A percentile compares a stretch with the other conserved stretches of the same genome.
phyloP scores from a whole-genome alignment of 2,329 filamentous ascomycete species.

The Pseudogymnoascus sp. region DNA sequence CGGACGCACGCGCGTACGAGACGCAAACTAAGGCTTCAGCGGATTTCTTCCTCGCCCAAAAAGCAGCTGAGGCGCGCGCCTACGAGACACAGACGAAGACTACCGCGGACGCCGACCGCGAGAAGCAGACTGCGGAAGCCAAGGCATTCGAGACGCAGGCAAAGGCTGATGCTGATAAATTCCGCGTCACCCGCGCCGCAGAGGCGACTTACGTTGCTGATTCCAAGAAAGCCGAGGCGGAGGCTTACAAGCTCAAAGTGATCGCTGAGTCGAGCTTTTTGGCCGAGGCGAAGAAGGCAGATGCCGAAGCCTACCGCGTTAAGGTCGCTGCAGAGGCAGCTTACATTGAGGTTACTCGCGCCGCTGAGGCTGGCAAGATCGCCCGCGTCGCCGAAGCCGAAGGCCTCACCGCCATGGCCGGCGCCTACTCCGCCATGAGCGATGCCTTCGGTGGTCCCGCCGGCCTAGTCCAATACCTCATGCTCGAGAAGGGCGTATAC shows the following conservation, averaged over 20 bases:
- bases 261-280: not conserved
- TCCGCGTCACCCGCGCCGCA: slow-evolving; percentile 34
- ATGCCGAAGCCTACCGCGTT: slow-evolving; percentile 22
- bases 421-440: slow-evolving; percentile 66
- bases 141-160: slow-evolving; percentile 31
- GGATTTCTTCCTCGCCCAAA: slow-evolving; percentile 37
- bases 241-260: slow-evolving; percentile 20
- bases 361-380: slow-evolving; percentile 51
- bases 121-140: slow-evolving; percentile 23
- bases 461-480: slow-evolving; percentile 73
- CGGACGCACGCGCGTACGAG: slow-evolving; percentile 57
- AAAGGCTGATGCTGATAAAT: slow-evolving; percentile 33
- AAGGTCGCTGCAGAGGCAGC: slow-evolving; percentile 25
- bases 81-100: slow-evolving; percentile 39
- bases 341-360: slow-evolving; percentile 32
- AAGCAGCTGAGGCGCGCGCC: slow-evolving; percentile 43
- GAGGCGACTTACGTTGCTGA: slow-evolving; percentile 36
- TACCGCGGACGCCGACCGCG: slow-evolving; percentile 1
- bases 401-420: slow-evolving; percentile 67
- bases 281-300: slow-evolving; percentile 28
- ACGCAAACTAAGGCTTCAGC: slow-evolving; percentile 41
- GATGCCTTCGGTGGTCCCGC: slow-evolving; percentile 68
- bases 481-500: slow-evolving; percentile 77
- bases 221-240: slow-evolving; percentile 23
- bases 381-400: slow-evolving; percentile 65